Evolutionary conservation across 2,329 filamentous ascomycete genomes (phyloP).

Genomic region (Botrytis paeoniae): DNA sequence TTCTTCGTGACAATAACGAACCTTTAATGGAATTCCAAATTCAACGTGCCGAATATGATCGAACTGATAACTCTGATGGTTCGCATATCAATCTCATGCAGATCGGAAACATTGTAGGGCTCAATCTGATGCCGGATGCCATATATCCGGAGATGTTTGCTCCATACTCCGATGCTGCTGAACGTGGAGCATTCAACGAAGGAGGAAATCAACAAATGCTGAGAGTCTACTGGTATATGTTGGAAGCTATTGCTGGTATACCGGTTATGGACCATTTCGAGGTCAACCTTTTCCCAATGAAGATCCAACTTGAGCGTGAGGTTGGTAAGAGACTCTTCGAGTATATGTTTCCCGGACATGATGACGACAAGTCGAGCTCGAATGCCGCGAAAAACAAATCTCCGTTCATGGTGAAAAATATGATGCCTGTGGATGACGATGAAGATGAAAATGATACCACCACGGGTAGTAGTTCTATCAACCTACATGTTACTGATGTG

Average conservation of each 20-base stretch:
- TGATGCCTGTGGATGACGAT: slow-evolving; percentile 41
- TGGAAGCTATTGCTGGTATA: slow-evolving; percentile 96
- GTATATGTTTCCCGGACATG: slow-evolving; percentile 91
- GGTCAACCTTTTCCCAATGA: slow-evolving; percentile 87
- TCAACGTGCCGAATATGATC: slow-evolving; percentile 85
- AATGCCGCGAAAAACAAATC: slow-evolving; percentile 54
- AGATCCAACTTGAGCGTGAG: slow-evolving; percentile 88
- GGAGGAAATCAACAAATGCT: slow-evolving; percentile 77
- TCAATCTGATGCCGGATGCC: slow-evolving; percentile 86
- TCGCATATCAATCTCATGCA: slow-evolving; percentile 93
- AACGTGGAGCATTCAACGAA: slow-evolving; percentile 51
- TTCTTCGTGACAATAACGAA: slow-evolving; percentile 82
- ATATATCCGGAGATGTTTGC: slow-evolving; percentile 95
- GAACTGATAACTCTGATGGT: slow-evolving; percentile 94
- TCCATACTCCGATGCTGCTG: slow-evolving; percentile 73
- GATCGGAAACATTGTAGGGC: slow-evolving; percentile 80
- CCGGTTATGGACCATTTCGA: slow-evolving; percentile 97
- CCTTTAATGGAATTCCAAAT: slow-evolving; percentile 92
- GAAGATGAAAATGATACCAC: slow-evolving; percentile 39
- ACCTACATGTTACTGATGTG: slow-evolving; percentile 28
- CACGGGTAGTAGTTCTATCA: slow-evolving; percentile 32
- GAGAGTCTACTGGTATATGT: slow-evolving; percentile 94
- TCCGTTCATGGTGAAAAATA: slow-evolving; percentile 57
- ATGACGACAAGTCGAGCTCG: slow-evolving; percentile 33
- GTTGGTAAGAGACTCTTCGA: slow-evolving; percentile 92